These are phyloP conservation scores for Phytophthora cryptogea DNA, from an alignment of 352 stramenopile species.

Conservation along the genomic window DNA sequence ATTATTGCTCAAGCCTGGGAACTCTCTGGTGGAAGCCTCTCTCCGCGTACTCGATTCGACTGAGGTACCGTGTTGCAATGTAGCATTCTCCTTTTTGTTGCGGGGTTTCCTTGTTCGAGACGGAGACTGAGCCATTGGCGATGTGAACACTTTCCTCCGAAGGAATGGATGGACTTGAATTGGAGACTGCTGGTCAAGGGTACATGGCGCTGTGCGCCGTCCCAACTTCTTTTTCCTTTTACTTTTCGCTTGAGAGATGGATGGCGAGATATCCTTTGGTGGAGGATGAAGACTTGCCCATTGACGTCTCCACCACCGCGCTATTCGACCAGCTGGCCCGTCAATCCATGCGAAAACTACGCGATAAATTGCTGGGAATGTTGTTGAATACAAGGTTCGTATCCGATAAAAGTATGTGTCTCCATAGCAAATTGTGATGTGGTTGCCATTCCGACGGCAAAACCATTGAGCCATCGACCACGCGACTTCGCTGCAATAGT, in stretches of 20 bases:
- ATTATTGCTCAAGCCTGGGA: constrained; percentile 6
- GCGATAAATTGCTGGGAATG: constrained; percentile 42
- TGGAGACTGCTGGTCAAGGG: background rate
- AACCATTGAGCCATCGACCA: constrained; percentile 40
- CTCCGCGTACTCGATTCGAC: background rate
- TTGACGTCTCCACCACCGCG: constrained; percentile 35
- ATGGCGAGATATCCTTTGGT: background rate
- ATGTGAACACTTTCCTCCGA: constrained; percentile 10
- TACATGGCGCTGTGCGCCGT: background rate
- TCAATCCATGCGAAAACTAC: constrained; percentile 47
- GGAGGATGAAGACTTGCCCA: constrained; percentile 1
- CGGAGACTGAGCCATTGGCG: background rate
- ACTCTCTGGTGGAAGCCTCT: background rate
- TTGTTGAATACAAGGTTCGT: constrained; percentile 31
- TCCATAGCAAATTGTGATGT: constrained; percentile 15
- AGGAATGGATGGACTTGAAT: constrained; percentile 5
- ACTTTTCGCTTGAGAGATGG: background rate
- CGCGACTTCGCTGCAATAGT: constrained; percentile 24
- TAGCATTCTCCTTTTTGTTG: constrained; percentile 1
- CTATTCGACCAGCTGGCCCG: constrained; percentile 33
- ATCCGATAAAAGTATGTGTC: constrained; percentile 42
- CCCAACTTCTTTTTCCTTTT: constrained; percentile 18
- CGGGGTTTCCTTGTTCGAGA: constrained; percentile 16
- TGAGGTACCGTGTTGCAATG: background rate
- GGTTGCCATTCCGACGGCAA: background rate